These are phyloP conservation scores for Massospora cicadina DNA, from an alignment of 371 early-diverging fungal species.

Conservation along the genomic window DNA sequence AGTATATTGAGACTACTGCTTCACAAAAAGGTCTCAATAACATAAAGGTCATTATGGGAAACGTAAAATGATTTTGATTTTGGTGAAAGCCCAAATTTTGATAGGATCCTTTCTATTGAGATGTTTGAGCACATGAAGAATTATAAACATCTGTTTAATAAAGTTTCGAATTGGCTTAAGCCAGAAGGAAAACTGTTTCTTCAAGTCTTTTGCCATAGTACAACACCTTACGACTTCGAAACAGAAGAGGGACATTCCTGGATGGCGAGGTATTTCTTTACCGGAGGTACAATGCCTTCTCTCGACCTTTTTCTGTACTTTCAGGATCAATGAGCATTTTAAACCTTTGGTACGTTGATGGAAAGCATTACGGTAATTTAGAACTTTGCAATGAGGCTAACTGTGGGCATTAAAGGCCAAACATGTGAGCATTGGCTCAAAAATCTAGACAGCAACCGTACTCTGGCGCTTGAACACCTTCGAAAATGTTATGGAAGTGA, in stretches of 20 bases:
- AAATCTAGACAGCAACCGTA: conserved; percentile 21
- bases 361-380: conserved; percentile 25
- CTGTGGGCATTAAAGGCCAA: conserved; percentile 9
- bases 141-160: conserved; percentile 23
- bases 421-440: conserved; percentile 28
- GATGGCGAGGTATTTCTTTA: conserved; percentile 25
- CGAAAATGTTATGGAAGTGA: conserved; percentile 23
- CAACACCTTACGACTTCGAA: conserved; percentile 33
- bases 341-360: conserved; percentile 33
- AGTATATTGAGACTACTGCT: conserved; percentile 22
- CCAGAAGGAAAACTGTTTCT: conserved; percentile 27
- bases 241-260: conserved; percentile 27
- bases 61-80: conserved; percentile 22
- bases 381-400: not conserved
- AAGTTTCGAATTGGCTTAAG: conserved; percentile 27
- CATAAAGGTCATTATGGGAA: conserved; percentile 27
- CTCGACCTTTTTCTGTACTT: conserved; percentile 29
- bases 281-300: conserved; percentile 31
- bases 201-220: conserved; percentile 31
- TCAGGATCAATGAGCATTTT: conserved; percentile 25
- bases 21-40: conserved; percentile 22
- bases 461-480: conserved; percentile 22
- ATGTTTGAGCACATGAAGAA: conserved; percentile 52
- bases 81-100: conserved; percentile 16
- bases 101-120: conserved; percentile 32